These are phyloP conservation scores for Lactarius sp. DNA, from an alignment of 768 basidiomycete species.

Conservation along the genomic window DNA sequence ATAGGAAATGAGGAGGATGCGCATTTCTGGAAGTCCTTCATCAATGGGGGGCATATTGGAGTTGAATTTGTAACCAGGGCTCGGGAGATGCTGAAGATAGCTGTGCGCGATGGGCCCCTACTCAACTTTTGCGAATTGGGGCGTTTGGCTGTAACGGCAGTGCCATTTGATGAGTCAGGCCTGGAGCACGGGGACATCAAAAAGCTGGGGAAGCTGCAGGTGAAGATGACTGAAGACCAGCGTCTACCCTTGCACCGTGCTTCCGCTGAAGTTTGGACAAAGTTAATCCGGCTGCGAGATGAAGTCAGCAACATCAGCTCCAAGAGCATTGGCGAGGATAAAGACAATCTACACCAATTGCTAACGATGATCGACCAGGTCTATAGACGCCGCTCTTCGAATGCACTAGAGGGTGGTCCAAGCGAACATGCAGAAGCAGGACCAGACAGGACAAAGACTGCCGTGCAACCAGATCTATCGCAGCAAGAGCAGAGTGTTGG, in stretches of 20 bases:
- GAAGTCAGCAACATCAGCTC: background rate
- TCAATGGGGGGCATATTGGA: constrained; percentile 1
- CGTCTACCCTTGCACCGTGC: background rate
- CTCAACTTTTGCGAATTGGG: constrained; percentile 12
- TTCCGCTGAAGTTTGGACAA: background rate
- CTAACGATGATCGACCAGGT: background rate
- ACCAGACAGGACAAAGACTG: background rate
- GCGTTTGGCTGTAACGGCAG: background rate
- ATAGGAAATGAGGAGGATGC: background rate
- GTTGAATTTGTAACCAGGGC: constrained; percentile 1
- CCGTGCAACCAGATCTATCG: background rate
- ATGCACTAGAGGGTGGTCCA: too few relatives aligned
- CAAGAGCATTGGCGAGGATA: background rate
- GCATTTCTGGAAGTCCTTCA: background rate
- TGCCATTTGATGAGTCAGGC: background rate
- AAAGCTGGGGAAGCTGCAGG: constrained; percentile 1
- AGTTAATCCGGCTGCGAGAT: background rate
- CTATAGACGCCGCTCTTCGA: background rate
- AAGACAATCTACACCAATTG: background rate
- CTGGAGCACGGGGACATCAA: background rate
- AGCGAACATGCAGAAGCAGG: too few relatives aligned
- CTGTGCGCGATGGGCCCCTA: constrained; percentile 4
- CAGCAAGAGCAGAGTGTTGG: background rate
- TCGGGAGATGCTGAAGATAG: background rate
- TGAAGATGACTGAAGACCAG: background rate